These are phyloP conservation scores for Casuarina cunninghamiana DNA, from an alignment of 306 rosid genomes.

Conservation along the genomic window DNA sequence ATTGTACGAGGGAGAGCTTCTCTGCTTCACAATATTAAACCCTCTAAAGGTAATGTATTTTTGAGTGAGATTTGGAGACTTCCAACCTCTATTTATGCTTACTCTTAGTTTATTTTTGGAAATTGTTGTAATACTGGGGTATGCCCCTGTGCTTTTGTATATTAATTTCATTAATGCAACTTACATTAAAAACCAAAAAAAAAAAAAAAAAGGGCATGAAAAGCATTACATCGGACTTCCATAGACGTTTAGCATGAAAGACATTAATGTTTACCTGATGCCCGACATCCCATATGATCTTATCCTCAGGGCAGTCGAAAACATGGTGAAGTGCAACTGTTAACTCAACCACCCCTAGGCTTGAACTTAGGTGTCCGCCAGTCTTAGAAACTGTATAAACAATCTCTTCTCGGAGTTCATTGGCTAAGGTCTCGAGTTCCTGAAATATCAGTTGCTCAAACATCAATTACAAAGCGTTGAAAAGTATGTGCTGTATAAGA, in stretches of 20 bases:
- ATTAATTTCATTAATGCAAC: too few species aligned
- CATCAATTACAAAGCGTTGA: not conserved
- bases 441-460: not conserved
- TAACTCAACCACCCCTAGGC: slow-evolving; percentile 63
- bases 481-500: not conserved
- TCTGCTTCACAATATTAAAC: too few species aligned
- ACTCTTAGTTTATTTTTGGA: too few species aligned
- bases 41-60: too few species aligned
- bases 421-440: slow-evolving; percentile 50
- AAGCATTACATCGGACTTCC: not conserved
- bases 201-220: not conserved
- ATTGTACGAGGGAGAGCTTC: too few species aligned
- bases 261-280: slow-evolving; percentile 47
- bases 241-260: not conserved
- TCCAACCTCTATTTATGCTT: too few species aligned
- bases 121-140: too few species aligned
- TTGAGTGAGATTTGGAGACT: too few species aligned
- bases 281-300: slow-evolving; percentile 75
- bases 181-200: too few species aligned
- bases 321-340: slow-evolving; percentile 73
- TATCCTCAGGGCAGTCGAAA: slow-evolving; percentile 59
- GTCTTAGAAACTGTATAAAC: slow-evolving; percentile 54
- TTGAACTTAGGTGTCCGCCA: slow-evolving; percentile 63
- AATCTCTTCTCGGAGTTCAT: slow-evolving; percentile 59
- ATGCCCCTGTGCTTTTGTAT: too few species aligned